Evolutionary conservation across 1,284 basidiomycete species (phyloP).

Genomic region (Athelia psychrophila): DNA sequence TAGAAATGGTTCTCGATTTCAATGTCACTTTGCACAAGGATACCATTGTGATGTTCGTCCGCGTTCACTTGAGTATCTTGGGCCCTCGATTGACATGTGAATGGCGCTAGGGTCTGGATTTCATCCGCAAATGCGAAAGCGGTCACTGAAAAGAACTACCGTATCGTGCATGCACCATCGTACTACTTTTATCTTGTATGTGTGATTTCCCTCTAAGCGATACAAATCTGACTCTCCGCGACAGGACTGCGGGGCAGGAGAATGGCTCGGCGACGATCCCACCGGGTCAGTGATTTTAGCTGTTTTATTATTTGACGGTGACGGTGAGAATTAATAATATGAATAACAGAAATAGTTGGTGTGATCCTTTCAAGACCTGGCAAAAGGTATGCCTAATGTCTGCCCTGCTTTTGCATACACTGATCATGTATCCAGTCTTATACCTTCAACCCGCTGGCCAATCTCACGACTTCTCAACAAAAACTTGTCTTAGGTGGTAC

Average conservation of each 20-base stretch:
- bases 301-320: too few relatives aligned
- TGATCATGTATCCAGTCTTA: constrained; percentile 40
- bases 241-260: constrained; percentile 78
- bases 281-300: constrained; percentile 21
- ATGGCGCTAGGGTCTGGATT: constrained; percentile 82
- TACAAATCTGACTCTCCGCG: too few relatives aligned
- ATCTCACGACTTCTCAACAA: constrained; percentile 46
- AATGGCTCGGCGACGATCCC: constrained; percentile 67
- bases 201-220: constrained; percentile 26
- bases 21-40: constrained; percentile 60
- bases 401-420: neutral
- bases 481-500: constrained; percentile 66
- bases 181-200: constrained; percentile 76
- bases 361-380: constrained; percentile 80
- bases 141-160: constrained; percentile 58
- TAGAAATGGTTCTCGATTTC: constrained; percentile 71
- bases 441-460: constrained; percentile 70
- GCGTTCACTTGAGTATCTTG: too few relatives aligned
- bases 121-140: constrained; percentile 55
- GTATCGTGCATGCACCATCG: constrained; percentile 65
- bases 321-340: neutral
- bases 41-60: constrained; percentile 64
- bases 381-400: constrained; percentile 42
- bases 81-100: too few relatives aligned
- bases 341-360: constrained; percentile 44